Evolutionary conservation across 225 moss, liverwort and hornwort species (phyloP), one percentile per base, ranked within the genome.

Genomic region (Lunularia cruciata): DNA sequence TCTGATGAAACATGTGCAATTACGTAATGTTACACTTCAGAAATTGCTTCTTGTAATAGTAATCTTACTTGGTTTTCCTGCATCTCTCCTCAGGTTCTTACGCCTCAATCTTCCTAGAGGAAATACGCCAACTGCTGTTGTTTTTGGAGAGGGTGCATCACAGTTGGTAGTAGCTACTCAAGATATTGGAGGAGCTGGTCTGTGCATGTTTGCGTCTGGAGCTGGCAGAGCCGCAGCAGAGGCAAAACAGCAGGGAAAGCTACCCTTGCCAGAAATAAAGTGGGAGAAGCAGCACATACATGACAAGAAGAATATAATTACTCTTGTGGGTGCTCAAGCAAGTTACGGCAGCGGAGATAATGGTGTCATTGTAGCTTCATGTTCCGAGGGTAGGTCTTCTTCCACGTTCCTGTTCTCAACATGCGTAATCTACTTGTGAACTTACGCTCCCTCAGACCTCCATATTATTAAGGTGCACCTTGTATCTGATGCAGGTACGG

Each of bases 231-330:
- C 91, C n/a, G 86, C 93, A 36, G 84, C 89, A 72, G 91, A 78
- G 63, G 91, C 93, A 45, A 98, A 89, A 80, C 89, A 93, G 67
- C 98, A 91, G 80, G 93, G 93, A 13, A 98, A 91, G 70, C 89
- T 81, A 59, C 85, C 98, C 30, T 83, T 89, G 51, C 98, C 98
- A 31, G 98, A 98, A 76, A 73, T 98, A 0, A 98, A 98, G 76
- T 98, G 98, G 98, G 98, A 98, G 53, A 68, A 83, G 43, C 81
- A 88, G 60, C 87, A 89, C 63, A 75, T 82, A 27, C 98, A 98
- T 67, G 84, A 84, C 65, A 79, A 79, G 65, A 91, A 87, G 49
- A 86, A 85, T 45, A 82, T 98, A 56, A 77, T 91, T 18, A 85
- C 93, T 11, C 81, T 98, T 19, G 84, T 86, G 42, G 86, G 91